Percentiles rank a stretch among this genome's conserved stretches.
Evolutionary conservation across 2,329 filamentous ascomycete species (phyloP).

Genomic region (Colletotrichum musicola): DNA sequence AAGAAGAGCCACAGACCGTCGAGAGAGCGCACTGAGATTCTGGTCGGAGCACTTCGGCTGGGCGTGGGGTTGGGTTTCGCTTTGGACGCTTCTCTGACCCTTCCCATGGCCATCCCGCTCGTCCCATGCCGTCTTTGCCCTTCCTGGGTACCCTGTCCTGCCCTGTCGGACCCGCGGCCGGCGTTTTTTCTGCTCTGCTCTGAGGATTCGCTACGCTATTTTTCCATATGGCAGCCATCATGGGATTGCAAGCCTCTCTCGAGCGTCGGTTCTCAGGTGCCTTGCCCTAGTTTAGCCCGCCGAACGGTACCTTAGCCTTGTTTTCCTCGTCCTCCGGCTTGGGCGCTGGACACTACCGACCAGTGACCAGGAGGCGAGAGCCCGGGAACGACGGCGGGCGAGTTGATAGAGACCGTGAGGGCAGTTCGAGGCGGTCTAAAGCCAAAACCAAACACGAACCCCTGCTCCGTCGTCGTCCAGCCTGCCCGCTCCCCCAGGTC

Average conservation of each 20-base stretch:
- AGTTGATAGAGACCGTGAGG: slow-evolving; percentile 34
- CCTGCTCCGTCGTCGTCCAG: slow-evolving; percentile 23
- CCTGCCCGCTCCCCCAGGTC: slow-evolving; percentile 17
- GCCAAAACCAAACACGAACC: slow-evolving; percentile 35
- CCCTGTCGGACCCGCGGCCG: not conserved
- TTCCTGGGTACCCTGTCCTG: not conserved
- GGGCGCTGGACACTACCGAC: not conserved
- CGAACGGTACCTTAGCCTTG: slow-evolving; percentile 25
- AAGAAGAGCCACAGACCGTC: slow-evolving; percentile 23
- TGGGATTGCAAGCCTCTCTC: slow-evolving; percentile 13
- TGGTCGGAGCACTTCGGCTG: slow-evolving; percentile 31
- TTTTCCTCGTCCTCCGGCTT: slow-evolving; percentile 2
- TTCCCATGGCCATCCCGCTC: not conserved
- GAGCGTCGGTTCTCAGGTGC: slow-evolving; percentile 2
- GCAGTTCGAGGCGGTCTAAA: slow-evolving; percentile 37
- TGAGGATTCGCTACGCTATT: slow-evolving; percentile 2
- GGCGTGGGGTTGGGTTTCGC: slow-evolving; percentile 37
- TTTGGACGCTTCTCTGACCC: not conserved
- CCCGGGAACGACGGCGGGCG: slow-evolving; percentile 4
- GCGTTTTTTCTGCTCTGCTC: not conserved
- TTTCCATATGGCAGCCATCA: slow-evolving; percentile 11
- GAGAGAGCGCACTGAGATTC: slow-evolving; percentile 33
- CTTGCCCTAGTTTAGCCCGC: slow-evolving; percentile 20
- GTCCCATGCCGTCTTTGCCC: not conserved
- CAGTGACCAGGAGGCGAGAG: not conserved